These are phyloP conservation scores for Coniella lustricola DNA, from an alignment of 2,329 filamentous ascomycete genomes.

Conservation along the genomic window DNA sequence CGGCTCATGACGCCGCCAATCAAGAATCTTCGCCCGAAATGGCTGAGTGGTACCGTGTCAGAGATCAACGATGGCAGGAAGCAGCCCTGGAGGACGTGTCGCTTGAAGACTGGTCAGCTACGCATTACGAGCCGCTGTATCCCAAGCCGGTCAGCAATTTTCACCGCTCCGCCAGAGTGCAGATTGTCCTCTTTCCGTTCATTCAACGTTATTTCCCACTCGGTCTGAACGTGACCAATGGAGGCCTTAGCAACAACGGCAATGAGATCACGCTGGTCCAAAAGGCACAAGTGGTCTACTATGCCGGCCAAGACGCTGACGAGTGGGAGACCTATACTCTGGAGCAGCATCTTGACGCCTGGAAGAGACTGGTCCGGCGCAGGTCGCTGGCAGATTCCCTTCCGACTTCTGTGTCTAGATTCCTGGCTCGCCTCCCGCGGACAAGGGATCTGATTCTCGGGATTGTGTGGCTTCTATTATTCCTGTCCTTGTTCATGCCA, in stretches of 20 bases:
- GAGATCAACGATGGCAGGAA: not conserved
- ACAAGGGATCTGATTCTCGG: too few species aligned
- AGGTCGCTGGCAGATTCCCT: too few species aligned
- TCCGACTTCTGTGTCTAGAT: too few species aligned
- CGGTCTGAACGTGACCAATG: conserved; percentile 2
- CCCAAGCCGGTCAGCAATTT: conserved; percentile 3
- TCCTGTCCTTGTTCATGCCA: too few species aligned
- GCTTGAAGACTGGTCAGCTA: not conserved
- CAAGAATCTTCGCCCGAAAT: conserved; percentile 8
- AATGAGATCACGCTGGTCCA: conserved; percentile 20
- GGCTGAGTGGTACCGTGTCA: not conserved
- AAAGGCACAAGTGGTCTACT: conserved; percentile 25
- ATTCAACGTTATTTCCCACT: conserved; percentile 23
- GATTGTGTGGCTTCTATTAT: too few species aligned
- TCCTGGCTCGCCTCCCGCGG: too few species aligned
- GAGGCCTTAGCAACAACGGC: conserved; percentile 15
- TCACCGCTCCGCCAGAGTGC: conserved; percentile 23
- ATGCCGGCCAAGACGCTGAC: conserved; percentile 21
- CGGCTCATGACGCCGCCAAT: conserved; percentile 8
- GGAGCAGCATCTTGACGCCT: conserved; percentile 5
- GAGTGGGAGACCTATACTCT: conserved; percentile 8
- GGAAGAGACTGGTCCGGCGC: not conserved
- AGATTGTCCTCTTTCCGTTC: conserved; percentile 25
- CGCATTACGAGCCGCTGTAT: not conserved
- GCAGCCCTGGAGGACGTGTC: not conserved